Evolutionary conservation across 2,329 filamentous ascomycete species (phyloP).

Genomic region (Colletotrichum kahawae): DNA sequence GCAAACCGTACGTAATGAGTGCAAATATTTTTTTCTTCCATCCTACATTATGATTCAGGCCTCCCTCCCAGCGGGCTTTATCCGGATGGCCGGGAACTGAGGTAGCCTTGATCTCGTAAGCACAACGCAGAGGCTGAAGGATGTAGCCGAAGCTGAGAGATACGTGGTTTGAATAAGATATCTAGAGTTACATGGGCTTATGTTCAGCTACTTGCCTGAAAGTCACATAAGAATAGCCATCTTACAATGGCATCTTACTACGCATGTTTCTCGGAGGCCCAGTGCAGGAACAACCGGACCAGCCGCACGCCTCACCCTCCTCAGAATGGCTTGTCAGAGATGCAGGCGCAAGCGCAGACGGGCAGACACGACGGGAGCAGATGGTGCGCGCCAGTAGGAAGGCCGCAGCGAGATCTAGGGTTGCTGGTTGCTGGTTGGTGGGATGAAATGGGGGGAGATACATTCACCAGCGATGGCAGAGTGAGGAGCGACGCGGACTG

Average conservation of each 20-base stretch:
- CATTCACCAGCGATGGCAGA: neutral
- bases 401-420: neutral
- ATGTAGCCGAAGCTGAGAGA: neutral
- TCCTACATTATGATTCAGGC: neutral
- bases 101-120: neutral
- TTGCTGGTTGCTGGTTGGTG: neutral
- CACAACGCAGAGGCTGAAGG: neutral
- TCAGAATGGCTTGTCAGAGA: neutral
- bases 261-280: neutral
- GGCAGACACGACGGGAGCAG: slow-evolving; percentile 1
- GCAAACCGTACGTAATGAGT: neutral
- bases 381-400: slow-evolving; percentile 5
- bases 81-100: neutral
- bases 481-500: neutral
- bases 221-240: neutral
- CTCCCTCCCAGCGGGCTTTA: neutral
- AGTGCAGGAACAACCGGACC: slow-evolving; percentile 16
- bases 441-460: neutral
- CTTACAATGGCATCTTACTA: neutral
- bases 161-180: neutral
- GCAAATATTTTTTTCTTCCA: neutral
- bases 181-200: neutral
- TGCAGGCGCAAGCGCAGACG: slow-evolving; percentile 6
- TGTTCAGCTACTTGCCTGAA: neutral
- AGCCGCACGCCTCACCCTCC: neutral